Conservation (phyloP, 768 basidiomycete species). For the Crepidotus variabilis region DNA sequence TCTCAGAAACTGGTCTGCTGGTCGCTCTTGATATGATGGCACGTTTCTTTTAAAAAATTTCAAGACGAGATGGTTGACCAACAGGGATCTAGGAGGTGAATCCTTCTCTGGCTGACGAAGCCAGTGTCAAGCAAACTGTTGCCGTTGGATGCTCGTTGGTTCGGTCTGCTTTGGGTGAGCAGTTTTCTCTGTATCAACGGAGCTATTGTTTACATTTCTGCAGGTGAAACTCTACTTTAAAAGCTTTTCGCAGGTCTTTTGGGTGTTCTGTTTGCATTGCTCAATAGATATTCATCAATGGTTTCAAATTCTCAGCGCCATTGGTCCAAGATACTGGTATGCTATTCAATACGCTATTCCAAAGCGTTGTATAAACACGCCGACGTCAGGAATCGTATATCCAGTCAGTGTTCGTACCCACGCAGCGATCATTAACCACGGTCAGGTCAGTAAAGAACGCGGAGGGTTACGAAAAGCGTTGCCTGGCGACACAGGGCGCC, state of each 20-base stretch:
- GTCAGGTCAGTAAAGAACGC: background rate
- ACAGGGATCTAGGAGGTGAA: conserved; percentile 76
- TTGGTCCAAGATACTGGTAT: background rate
- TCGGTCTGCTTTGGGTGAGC: conserved; percentile 75
- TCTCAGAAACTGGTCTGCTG: conserved; percentile 88
- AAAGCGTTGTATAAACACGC: background rate
- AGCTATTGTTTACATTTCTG: conserved; percentile 7
- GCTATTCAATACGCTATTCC: background rate
- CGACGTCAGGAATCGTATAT: background rate
- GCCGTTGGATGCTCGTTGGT: conserved; percentile 86
- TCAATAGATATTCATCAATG: background rate
- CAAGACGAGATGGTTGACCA: conserved; percentile 4
- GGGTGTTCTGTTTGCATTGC: background rate
- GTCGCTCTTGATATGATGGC: conserved; percentile 96
- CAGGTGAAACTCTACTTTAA: conserved; percentile 44
- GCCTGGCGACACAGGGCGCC: background rate
- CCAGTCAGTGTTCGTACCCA: background rate
- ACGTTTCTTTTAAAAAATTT: conserved; percentile 18
- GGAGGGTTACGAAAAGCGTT: background rate
- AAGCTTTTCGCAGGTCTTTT: background rate
- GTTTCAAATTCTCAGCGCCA: background rate
- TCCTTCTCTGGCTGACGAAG: conserved; percentile 79
- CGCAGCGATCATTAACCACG: background rate
- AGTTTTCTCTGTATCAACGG: background rate
- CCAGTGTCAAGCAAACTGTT: conserved; percentile 81